A percentile compares a stretch with the other conserved stretches of the same genome.
Evolutionary conservation across 805 yeast species (phyloP).

Genomic region (Metschnikowia proteae): DNA sequence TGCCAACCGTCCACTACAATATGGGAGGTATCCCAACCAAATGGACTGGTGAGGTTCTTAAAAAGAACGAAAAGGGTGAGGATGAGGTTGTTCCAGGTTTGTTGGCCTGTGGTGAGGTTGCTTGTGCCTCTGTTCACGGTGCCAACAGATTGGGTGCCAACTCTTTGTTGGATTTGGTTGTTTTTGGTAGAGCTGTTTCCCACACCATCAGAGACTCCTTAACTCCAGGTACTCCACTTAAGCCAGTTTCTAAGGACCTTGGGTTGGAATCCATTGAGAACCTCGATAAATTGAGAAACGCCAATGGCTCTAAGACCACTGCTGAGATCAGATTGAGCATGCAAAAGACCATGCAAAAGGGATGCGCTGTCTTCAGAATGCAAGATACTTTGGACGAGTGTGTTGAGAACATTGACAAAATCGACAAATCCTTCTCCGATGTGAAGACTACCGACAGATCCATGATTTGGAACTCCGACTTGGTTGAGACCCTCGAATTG

Average conservation of each 20-base stretch:
- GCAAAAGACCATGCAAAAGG: constrained; percentile 96
- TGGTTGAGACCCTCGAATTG: constrained; percentile 92
- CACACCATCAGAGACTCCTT: constrained; percentile 82
- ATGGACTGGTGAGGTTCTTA: constrained; percentile 93
- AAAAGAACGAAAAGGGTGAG: constrained; percentile 78
- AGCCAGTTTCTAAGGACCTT: constrained; percentile 75
- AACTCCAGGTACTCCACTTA: constrained; percentile 85
- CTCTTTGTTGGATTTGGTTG: constrained; percentile 93
- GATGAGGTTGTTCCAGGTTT: constrained; percentile 91
- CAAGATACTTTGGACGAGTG: constrained; percentile 91
- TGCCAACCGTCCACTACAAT: constrained; percentile 98
- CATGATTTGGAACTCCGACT: constrained; percentile 98
- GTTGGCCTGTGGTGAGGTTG: constrained; percentile 97
- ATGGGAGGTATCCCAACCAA: constrained; percentile 99
- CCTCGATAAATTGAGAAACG: constrained; percentile 83
- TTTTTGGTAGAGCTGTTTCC: constrained; percentile 97
- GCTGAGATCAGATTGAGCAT: constrained; percentile 85
- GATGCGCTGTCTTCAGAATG: constrained; percentile 94
- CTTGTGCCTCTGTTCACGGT: constrained; percentile 98
- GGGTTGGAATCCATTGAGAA: constrained; percentile 89
- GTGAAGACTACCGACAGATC: constrained; percentile 92
- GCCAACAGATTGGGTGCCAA: constrained; percentile 99
- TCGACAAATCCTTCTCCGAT: constrained; percentile 70
- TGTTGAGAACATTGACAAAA: constrained; percentile 69
- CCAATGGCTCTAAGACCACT: constrained; percentile 76